These are phyloP conservation scores for Hordeum marinum DNA, from an alignment of 176 grass and related monocot species.

Conservation along the genomic window DNA sequence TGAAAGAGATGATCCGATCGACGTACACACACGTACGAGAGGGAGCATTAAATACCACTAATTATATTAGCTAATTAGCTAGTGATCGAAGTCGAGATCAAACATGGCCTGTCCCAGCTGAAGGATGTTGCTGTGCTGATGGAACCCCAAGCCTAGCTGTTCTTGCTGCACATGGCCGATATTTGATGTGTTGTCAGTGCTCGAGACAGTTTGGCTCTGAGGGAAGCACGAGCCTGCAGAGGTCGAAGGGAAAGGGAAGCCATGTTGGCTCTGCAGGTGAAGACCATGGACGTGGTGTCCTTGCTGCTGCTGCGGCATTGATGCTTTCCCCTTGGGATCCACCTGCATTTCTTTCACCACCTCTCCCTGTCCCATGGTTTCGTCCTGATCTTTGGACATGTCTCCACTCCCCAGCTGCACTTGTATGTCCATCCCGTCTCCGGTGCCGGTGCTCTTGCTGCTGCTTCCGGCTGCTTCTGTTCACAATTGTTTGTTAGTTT, in stretches of 20 bases:
- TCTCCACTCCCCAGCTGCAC: slow-evolving; percentile 29
- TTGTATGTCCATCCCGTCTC: slow-evolving; percentile 36
- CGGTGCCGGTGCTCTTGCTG: slow-evolving; percentile 35
- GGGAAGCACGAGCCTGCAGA: slow-evolving; percentile 42
- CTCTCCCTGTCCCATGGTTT: slow-evolving; percentile 43
- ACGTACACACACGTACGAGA: slow-evolving; percentile 7
- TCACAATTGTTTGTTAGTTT: background rate
- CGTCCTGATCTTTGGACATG: slow-evolving; percentile 45
- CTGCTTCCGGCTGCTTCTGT: slow-evolving; percentile 49
- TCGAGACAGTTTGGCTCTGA: slow-evolving; percentile 34
- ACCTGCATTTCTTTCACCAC: slow-evolving; percentile 50
- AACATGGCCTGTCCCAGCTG: slow-evolving; percentile 68
- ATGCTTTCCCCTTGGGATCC: slow-evolving; percentile 55
- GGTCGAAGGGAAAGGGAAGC: slow-evolving; percentile 46
- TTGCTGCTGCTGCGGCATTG: slow-evolving; percentile 40
- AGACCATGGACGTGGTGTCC: slow-evolving; percentile 21
- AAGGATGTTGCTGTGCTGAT: slow-evolving; percentile 59
- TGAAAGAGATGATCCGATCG: slow-evolving; percentile 12
- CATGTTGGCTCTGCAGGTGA: slow-evolving; percentile 34
- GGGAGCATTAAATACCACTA: slow-evolving; percentile 8
- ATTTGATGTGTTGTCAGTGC: slow-evolving; percentile 44
- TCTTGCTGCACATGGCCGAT: slow-evolving; percentile 44
- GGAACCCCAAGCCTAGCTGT: slow-evolving; percentile 28
- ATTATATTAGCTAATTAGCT: slow-evolving; percentile 17
- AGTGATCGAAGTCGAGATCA: slow-evolving; percentile 59